These are phyloP conservation scores for Salvia splendens DNA, from an alignment of 257 asterid species.

Conservation along the genomic window DNA sequence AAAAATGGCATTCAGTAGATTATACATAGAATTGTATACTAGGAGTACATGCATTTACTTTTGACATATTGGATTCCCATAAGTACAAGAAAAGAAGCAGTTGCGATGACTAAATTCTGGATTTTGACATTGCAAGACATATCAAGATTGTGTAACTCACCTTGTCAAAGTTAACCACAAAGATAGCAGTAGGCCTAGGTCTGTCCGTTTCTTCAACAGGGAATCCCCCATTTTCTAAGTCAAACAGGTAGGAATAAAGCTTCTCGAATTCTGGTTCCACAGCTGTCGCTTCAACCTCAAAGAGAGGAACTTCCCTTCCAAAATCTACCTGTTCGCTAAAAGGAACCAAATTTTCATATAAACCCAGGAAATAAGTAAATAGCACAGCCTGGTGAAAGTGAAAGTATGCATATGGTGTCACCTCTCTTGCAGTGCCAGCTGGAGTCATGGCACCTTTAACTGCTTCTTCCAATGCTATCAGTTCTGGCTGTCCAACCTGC, in stretches of 20 bases:
- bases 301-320: slow-evolving; percentile 93
- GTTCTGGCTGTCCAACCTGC: slow-evolving; percentile 91
- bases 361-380: slow-evolving; percentile 12
- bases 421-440: slow-evolving; percentile 97
- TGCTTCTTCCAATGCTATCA: slow-evolving; percentile 83
- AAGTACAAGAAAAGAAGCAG: slow-evolving; percentile 16
- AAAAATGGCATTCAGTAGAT: slow-evolving; percentile 3
- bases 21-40: slow-evolving; percentile 1
- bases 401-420: slow-evolving; percentile 40
- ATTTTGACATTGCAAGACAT: slow-evolving; percentile 14
- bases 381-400: slow-evolving; percentile 19
- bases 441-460: slow-evolving; percentile 71
- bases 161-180: slow-evolving; percentile 92
- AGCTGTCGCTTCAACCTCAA: slow-evolving; percentile 90
- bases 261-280: slow-evolving; percentile 91
- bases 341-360: slow-evolving; percentile 31
- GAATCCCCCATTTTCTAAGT: slow-evolving; percentile 61
- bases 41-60: slow-evolving; percentile 26
- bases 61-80: slow-evolving; percentile 20
- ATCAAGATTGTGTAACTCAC: slow-evolving; percentile 44
- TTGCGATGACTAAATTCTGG: slow-evolving; percentile 15
- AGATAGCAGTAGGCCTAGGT: slow-evolving; percentile 85
- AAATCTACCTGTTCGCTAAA: slow-evolving; percentile 66
- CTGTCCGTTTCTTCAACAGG: slow-evolving; percentile 74
- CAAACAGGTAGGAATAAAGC: slow-evolving; percentile 85